Percentiles rank a stretch among this genome's conserved stretches.
Evolutionary conservation across 2,329 filamentous ascomycete genomes (phyloP).

Genomic region (Scorias spongiosa): DNA sequence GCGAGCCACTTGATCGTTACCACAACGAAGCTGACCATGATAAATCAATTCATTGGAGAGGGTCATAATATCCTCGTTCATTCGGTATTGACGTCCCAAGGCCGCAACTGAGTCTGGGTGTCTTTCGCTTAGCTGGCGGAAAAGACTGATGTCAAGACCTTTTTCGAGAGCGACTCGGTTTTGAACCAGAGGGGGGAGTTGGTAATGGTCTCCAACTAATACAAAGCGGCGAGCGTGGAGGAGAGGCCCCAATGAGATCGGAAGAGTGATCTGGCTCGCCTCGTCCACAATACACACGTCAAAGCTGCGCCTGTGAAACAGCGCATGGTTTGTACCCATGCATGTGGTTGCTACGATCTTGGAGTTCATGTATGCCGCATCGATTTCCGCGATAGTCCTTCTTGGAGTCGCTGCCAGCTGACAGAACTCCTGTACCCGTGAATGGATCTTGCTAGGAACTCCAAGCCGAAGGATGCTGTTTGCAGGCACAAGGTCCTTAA

Average conservation of each 20-base stretch:
- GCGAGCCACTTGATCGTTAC: constrained; percentile 58
- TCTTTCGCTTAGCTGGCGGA: constrained; percentile 79
- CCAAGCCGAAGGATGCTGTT: constrained; percentile 77
- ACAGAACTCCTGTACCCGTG: constrained; percentile 73
- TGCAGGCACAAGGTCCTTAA: constrained; percentile 39
- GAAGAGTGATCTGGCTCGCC: constrained; percentile 90
- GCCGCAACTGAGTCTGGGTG: constrained; percentile 82
- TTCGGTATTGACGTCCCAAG: constrained; percentile 90
- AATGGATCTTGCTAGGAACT: constrained; percentile 69
- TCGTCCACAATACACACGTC: constrained; percentile 99
- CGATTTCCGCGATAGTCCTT: constrained; percentile 67
- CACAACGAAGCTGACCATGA: constrained; percentile 76
- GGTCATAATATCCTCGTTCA: constrained; percentile 94
- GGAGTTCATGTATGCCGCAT: constrained; percentile 67
- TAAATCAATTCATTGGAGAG: constrained; percentile 91
- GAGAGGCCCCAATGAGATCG: constrained; percentile 86
- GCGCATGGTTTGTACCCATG: constrained; percentile 71
- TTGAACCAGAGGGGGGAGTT: constrained; percentile 84
- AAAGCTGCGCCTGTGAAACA: constrained; percentile 80
- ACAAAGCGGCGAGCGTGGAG: constrained; percentile 87
- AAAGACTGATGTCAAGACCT: constrained; percentile 81
- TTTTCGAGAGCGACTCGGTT: constrained; percentile 77
- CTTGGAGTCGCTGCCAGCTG: constrained; percentile 61
- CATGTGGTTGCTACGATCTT: constrained; percentile 92
- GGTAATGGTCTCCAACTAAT: constrained; percentile 90